Evolutionary conservation across 345 rosid genomes (phyloP).

Genomic region (Capsella bursapastoris): DNA sequence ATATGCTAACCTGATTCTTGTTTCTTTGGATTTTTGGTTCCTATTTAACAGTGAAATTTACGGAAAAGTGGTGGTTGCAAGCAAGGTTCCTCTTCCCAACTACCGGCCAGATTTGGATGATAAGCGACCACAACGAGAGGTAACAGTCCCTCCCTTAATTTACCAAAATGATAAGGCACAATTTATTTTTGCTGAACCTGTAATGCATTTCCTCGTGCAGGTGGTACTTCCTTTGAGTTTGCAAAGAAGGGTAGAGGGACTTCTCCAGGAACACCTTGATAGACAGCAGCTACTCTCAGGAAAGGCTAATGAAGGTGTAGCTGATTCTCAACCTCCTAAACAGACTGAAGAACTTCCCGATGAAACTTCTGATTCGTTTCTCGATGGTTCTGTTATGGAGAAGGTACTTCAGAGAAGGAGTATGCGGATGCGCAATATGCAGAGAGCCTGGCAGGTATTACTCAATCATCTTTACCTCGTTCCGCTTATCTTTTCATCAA

Average conservation of each 20-base stretch:
- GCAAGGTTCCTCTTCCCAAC: constrained; percentile 97
- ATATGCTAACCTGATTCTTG: constrained; percentile 8
- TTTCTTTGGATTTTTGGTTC: constrained; percentile 9
- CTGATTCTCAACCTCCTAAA: constrained; percentile 47
- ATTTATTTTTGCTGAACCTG: constrained; percentile 14
- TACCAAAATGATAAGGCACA: constrained; percentile 15
- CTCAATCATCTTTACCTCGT: background rate
- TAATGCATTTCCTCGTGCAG: constrained; percentile 45
- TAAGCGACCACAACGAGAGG: constrained; percentile 99
- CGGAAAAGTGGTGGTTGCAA: constrained; percentile 94
- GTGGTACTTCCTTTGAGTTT: constrained; percentile 87
- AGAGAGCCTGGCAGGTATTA: constrained; percentile 88
- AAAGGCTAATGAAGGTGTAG: constrained; percentile 46
- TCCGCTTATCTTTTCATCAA: background rate
- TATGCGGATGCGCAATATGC: constrained; percentile 90
- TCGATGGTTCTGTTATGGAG: constrained; percentile 94
- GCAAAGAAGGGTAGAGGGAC: constrained; percentile 93
- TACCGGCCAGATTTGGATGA: constrained; percentile 98
- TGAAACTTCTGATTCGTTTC: constrained; percentile 59
- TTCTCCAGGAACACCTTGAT: constrained; percentile 94
- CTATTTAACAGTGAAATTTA: constrained; percentile 67
- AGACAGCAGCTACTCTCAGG: constrained; percentile 63
- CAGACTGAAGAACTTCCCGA: constrained; percentile 55
- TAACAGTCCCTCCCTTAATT: constrained; percentile 42
- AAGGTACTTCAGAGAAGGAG: constrained; percentile 93